phyloP scores from a whole-genome alignment of 768 basidiomycete species.

The Leucosporidium yakuticum region DNA sequence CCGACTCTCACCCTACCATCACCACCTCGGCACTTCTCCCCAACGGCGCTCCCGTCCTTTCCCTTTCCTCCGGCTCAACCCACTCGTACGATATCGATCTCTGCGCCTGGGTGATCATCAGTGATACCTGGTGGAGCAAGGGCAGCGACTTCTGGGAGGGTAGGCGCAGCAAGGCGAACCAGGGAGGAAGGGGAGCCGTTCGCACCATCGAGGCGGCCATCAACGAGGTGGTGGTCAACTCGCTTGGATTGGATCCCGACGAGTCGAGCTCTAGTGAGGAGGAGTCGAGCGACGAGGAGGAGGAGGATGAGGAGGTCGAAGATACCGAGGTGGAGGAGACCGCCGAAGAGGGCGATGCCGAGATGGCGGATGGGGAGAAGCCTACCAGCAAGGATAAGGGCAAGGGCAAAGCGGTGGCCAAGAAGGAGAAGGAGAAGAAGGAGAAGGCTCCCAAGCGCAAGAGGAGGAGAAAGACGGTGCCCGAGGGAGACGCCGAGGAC shows the following conservation, averaged over 20 bases:
- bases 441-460: background rate
- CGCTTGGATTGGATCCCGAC: background rate
- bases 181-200: conserved; percentile 16
- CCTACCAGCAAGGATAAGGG: conserved; percentile 23
- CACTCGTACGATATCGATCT: conserved; percentile 71
- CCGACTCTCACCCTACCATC: conserved; percentile 46
- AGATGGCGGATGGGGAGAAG: conserved; percentile 18
- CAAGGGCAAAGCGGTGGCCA: background rate
- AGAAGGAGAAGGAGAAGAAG: background rate
- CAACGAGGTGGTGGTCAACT: conserved; percentile 37
- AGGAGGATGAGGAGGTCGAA: background rate
- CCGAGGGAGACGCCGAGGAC: conserved; percentile 21
- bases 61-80: conserved; percentile 67
- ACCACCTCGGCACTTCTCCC: conserved; percentile 62
- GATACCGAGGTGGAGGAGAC: background rate
- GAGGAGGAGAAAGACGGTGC: background rate
- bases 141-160: conserved; percentile 79
- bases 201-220: conserved; percentile 36
- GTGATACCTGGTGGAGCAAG: conserved; percentile 76
- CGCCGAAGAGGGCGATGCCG: conserved; percentile 18
- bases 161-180: conserved; percentile 42
- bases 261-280: background rate
- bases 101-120: conserved; percentile 64
- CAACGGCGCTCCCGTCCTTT: conserved; percentile 72
- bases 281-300: background rate